Conservation (phyloP, 202 grass and related monocot species). For the Saccharum hybrid region DNA sequence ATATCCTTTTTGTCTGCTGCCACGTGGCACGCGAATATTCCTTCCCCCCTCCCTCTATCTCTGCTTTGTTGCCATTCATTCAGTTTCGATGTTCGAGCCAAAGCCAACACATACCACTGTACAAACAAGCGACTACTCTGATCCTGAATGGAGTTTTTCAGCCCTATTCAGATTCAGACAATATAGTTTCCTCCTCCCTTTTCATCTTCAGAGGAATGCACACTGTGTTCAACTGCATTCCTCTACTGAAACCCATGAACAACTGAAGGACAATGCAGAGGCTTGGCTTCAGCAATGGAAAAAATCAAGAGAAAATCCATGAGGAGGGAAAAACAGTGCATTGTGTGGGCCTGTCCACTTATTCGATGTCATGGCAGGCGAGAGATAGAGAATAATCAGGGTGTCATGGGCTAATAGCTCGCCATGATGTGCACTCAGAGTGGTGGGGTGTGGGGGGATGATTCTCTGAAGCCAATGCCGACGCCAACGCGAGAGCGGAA, state of each 20-base stretch:
- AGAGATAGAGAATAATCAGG: conserved; percentile 9
- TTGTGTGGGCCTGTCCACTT: conserved; percentile 2
- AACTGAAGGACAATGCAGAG: conserved; percentile 18
- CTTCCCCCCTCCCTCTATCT: neutral
- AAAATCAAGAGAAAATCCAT: neutral
- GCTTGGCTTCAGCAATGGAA: neutral
- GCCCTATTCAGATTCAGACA: neutral
- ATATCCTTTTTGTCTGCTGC: conserved; percentile 90
- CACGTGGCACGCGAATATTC: conserved; percentile 58
- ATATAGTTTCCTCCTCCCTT: neutral
- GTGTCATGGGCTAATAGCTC: conserved; percentile 9
- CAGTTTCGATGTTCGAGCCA: conserved; percentile 19
- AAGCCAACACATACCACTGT: neutral
- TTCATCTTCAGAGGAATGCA: neutral
- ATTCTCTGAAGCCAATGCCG: conserved; percentile 37
- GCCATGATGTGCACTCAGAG: neutral
- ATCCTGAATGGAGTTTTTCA: neutral
- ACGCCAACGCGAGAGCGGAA: neutral
- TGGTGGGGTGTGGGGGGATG: conserved; percentile 13
- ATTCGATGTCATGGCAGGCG: conserved; percentile 5
- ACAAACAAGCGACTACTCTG: neutral
- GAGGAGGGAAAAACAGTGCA: neutral
- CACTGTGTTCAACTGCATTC: neutral
- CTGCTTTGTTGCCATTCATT: neutral
- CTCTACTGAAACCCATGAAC: neutral